These are phyloP conservation scores for Polyporus arcularius DNA, from an alignment of 768 basidiomycete species.

Conservation along the genomic window DNA sequence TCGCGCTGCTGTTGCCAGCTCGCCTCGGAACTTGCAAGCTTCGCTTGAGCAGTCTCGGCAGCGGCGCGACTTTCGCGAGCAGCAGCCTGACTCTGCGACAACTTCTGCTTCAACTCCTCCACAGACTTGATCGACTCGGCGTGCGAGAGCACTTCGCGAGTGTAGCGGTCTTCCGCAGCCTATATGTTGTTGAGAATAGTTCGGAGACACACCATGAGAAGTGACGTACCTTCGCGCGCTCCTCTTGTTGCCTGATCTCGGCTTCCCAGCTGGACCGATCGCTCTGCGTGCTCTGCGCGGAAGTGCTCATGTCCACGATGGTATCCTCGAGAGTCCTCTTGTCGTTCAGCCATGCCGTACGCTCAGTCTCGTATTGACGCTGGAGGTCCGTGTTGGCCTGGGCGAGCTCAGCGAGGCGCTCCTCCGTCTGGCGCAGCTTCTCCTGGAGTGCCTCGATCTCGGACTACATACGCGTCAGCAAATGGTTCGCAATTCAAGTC, in stretches of 20 bases:
- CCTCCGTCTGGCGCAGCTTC: conserved; percentile 53
- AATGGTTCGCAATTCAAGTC: background rate
- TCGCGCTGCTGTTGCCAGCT: conserved; percentile 85
- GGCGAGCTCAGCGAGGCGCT: conserved; percentile 52
- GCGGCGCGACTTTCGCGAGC: conserved; percentile 60
- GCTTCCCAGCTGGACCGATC: conserved; percentile 65
- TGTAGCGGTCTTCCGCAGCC: conserved; percentile 79
- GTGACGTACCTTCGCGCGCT: conserved; percentile 60
- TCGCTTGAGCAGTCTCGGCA: conserved; percentile 75
- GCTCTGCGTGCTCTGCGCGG: conserved; percentile 66
- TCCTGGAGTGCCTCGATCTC: conserved; percentile 65
- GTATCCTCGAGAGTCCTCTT: conserved; percentile 83
- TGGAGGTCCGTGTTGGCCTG: conserved; percentile 59
- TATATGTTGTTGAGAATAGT: background rate
- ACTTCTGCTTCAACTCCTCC: conserved; percentile 62
- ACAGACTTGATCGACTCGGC: conserved; percentile 81
- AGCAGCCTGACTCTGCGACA: conserved; percentile 50
- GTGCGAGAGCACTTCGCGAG: conserved; percentile 80
- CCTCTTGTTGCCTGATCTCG: conserved; percentile 66
- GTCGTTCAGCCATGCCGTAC: conserved; percentile 70
- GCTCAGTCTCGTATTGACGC: conserved; percentile 67
- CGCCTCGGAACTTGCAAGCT: conserved; percentile 65
- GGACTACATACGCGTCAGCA: conserved; percentile 43
- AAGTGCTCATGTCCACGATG: conserved; percentile 77
- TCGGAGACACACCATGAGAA: background rate